Conservation (phyloP, 2,329 filamentous ascomycete genomes). For the Trichoderma afroharzianum region DNA sequence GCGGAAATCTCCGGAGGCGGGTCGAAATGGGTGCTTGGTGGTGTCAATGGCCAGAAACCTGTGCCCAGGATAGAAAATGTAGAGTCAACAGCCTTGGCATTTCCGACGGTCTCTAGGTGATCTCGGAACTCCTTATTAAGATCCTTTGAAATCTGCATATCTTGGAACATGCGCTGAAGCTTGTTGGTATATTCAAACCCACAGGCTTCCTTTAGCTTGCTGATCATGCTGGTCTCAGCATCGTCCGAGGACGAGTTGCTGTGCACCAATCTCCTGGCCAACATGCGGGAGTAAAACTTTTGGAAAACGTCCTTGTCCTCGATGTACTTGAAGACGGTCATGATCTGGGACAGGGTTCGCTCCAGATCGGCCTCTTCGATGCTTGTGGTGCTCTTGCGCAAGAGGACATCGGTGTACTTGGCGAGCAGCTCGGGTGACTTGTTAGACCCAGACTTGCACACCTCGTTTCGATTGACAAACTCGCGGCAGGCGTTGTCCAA, state of each 20-base stretch:
- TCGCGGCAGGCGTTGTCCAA: slow-evolving; percentile 96
- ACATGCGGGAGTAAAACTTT: slow-evolving; percentile 97
- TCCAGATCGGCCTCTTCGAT: slow-evolving; percentile 94
- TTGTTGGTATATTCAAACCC: slow-evolving; percentile 99
- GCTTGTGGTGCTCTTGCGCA: slow-evolving; percentile 90
- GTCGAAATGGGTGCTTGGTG: slow-evolving; percentile 83
- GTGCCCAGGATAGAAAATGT: slow-evolving; percentile 92
- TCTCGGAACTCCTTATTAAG: slow-evolving; percentile 87
- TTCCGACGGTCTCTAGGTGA: slow-evolving; percentile 54
- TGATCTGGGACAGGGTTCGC: slow-evolving; percentile 82
- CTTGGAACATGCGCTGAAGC: slow-evolving; percentile 98
- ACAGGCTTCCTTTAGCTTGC: slow-evolving; percentile 96
- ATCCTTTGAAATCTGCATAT: slow-evolving; percentile 98
- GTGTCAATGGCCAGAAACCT: slow-evolving; percentile 91
- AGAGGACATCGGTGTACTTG: slow-evolving; percentile 88
- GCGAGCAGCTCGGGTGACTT: slow-evolving; percentile 92
- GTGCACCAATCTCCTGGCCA: slow-evolving; percentile 91
- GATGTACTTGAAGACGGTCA: slow-evolving; percentile 99
- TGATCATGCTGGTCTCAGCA: slow-evolving; percentile 98
- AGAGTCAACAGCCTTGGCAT: slow-evolving; percentile 73
- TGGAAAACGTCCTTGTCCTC: slow-evolving; percentile 99
- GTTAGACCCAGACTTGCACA: slow-evolving; percentile 89
- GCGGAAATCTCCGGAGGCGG: slow-evolving; percentile 80
- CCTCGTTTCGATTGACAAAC: slow-evolving; percentile 95
- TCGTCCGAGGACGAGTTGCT: slow-evolving; percentile 95